Percentiles rank a stretch among this genome's conserved stretches.
Conservation (phyloP, 2,329 filamentous ascomycete genomes). For the Stagonosporopsis chrysanthemi region DNA sequence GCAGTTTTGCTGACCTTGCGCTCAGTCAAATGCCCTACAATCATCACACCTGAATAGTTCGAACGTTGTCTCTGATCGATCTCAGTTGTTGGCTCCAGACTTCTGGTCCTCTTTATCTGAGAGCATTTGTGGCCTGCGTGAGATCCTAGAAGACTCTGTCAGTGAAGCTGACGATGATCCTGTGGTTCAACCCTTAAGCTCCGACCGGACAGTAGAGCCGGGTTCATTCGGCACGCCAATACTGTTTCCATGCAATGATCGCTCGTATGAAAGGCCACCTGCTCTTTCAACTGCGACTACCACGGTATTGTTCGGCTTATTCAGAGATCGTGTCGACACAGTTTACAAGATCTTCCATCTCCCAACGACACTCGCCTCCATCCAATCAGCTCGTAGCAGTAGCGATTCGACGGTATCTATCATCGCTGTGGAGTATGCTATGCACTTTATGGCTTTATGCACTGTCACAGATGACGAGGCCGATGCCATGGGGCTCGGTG, state of each 20-base stretch:
- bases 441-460: slow-evolving; percentile 17
- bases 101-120: slow-evolving; percentile 23
- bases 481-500: neutral
- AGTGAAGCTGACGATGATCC: neutral
- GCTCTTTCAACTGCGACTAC: neutral
- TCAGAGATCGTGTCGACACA: slow-evolving; percentile 17
- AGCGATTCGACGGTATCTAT: neutral
- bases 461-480: slow-evolving; percentile 12
- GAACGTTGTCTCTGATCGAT: neutral
- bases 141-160: slow-evolving; percentile 5
- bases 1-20: too few relatives aligned
- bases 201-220: neutral
- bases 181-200: too few relatives aligned
- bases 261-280: neutral
- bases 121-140: slow-evolving; percentile 14
- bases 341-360: slow-evolving; percentile 24
- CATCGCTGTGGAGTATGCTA: slow-evolving; percentile 3
- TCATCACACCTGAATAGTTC: too few relatives aligned
- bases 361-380: slow-evolving; percentile 1
- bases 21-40: too few relatives aligned
- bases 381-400: neutral
- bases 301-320: slow-evolving; percentile 9
- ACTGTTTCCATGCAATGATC: neutral
- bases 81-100: slow-evolving; percentile 16
- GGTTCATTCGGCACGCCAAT: neutral